Conservation (phyloP, 495 filamentous ascomycete species). For the Podospora didyma region DNA sequence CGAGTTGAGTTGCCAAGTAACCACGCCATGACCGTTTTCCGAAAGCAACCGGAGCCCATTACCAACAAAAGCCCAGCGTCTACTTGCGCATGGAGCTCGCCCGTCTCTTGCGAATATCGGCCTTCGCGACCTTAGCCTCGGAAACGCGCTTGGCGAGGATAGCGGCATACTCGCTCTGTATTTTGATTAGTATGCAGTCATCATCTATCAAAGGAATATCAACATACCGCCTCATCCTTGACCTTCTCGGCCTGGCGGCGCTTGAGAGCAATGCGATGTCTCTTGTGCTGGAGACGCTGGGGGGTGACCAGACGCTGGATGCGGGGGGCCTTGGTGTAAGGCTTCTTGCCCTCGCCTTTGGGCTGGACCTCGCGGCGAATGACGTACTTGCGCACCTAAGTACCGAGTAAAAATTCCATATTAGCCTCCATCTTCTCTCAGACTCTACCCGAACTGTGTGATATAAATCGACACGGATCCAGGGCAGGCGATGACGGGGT, state of each 20-base stretch:
- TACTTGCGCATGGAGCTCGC: conserved; percentile 96
- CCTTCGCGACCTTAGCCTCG: conserved; percentile 88
- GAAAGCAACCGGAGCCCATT: conserved; percentile 33
- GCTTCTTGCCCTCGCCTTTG: conserved; percentile 91
- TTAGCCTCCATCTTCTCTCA: conserved; percentile 45
- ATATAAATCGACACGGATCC: conserved; percentile 39
- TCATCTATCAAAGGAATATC: not conserved
- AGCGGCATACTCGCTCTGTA: conserved; percentile 84
- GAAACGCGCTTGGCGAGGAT: conserved; percentile 90
- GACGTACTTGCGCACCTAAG: conserved; percentile 93
- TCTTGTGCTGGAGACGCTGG: conserved; percentile 99
- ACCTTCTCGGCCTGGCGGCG: conserved; percentile 88
- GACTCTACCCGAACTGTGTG: conserved; percentile 52
- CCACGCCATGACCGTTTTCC: conserved; percentile 34
- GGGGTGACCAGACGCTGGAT: conserved; percentile 99
- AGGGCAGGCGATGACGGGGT: conserved; percentile 56
- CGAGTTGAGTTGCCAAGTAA: conserved; percentile 27
- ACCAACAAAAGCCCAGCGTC: conserved; percentile 42
- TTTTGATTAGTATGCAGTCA: conserved; percentile 34
- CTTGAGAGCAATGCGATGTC: conserved; percentile 95
- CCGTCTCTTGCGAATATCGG: conserved; percentile 88
- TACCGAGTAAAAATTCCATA: conserved; percentile 24
- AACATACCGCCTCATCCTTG: conserved; percentile 97
- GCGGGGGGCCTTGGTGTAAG: conserved; percentile 98
- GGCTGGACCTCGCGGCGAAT: conserved; percentile 95